A percentile compares a stretch with the other conserved stretches of the same genome.
Evolutionary conservation across 2,329 filamentous ascomycete genomes (phyloP).

Genomic region (Pyrenophora teres): DNA sequence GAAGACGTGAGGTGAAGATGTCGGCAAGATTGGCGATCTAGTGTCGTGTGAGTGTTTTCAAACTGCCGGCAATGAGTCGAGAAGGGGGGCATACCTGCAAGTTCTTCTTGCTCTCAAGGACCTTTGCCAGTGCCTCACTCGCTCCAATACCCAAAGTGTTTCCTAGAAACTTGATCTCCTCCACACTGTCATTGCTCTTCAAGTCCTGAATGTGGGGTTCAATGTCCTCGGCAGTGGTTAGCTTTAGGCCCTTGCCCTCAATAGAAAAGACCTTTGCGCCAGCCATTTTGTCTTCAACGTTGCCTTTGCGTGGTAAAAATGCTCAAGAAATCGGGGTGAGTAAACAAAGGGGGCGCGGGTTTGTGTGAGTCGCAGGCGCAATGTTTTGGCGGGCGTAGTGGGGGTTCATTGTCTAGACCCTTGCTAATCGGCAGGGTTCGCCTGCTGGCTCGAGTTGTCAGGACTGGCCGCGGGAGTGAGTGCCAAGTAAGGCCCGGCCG

Average conservation of each 20-base stretch:
- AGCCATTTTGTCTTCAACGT: conserved; percentile 46
- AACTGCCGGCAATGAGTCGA: not conserved
- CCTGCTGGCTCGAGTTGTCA: conserved; percentile 12
- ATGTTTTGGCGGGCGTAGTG: conserved; percentile 37
- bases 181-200: conserved; percentile 71
- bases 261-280: conserved; percentile 77
- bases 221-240: conserved; percentile 85
- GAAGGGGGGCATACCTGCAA: conserved; percentile 62
- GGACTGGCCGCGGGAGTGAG: conserved; percentile 18
- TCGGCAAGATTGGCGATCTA: conserved; percentile 86
- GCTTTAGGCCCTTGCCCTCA: conserved; percentile 88
- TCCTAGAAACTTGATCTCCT: conserved; percentile 83
- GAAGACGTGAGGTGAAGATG: conserved; percentile 93
- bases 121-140: conserved; percentile 80
- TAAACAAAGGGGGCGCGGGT: conserved; percentile 1
- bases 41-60: conserved; percentile 37
- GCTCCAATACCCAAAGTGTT: conserved; percentile 93
- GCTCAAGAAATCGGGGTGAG: conserved; percentile 8
- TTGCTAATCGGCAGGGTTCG: conserved; percentile 14
- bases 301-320: conserved; percentile 4
- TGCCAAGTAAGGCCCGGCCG: conserved; percentile 25
- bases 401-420: conserved; percentile 32
- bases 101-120: conserved; percentile 81
- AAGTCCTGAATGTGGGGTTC: conserved; percentile 81
- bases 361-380: conserved; percentile 11